Conservation (phyloP, 2,329 filamentous ascomycete species). For the Aspergillus sp. region DNA sequence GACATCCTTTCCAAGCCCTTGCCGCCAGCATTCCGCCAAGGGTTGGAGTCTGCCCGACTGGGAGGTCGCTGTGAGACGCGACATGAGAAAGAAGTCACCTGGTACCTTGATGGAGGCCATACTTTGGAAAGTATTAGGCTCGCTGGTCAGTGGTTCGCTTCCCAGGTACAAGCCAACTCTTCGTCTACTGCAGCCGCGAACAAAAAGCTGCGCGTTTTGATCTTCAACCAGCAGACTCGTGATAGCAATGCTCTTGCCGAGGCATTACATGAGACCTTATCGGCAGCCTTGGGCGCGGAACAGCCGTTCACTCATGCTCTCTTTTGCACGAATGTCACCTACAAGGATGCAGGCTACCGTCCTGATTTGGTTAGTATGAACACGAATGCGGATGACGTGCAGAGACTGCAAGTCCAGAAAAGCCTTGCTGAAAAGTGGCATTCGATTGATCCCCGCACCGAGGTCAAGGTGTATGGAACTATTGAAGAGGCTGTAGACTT, state of each 20-base stretch:
- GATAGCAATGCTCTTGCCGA: conserved; percentile 68
- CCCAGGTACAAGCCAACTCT: conserved; percentile 44
- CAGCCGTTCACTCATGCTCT: conserved; percentile 69
- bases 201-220: conserved; percentile 59
- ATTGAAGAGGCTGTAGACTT: conserved; percentile 69
- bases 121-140: conserved; percentile 79
- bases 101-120: conserved; percentile 87
- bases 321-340: conserved; percentile 78
- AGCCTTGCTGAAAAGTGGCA: conserved; percentile 63
- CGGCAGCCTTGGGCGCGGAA: conserved; percentile 39
- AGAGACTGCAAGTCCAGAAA: conserved; percentile 66
- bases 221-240: conserved; percentile 93
- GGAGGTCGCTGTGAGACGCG: conserved; percentile 77
- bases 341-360: conserved; percentile 60
- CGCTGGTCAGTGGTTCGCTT: conserved; percentile 75
- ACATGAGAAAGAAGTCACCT: conserved; percentile 59
- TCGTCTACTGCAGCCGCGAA: conserved; percentile 30
- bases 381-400: conserved; percentile 59
- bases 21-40: conserved; percentile 63
- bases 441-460: conserved; percentile 53
- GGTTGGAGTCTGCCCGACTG: conserved; percentile 67
- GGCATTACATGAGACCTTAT: conserved; percentile 62
- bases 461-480: conserved; percentile 62
- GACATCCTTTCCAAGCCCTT: conserved; percentile 48
- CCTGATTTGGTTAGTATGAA: conserved; percentile 66